These are phyloP conservation scores for Ashbya aceris DNA, from an alignment of 1,139 yeast species.

Conservation along the genomic window DNA sequence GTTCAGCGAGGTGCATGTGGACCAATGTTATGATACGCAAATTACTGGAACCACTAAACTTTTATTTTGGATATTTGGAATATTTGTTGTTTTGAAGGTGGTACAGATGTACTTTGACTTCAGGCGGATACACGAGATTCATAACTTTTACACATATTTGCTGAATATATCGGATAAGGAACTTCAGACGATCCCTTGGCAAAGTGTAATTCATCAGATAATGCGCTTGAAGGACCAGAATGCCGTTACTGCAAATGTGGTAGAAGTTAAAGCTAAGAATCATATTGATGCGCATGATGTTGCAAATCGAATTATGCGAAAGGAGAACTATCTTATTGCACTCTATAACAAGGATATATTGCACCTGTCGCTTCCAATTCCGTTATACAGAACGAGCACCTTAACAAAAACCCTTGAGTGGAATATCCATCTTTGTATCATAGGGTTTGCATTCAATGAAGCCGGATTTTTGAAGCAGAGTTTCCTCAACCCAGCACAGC, in stretches of 20 bases:
- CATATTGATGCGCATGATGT: slow-evolving; percentile 86
- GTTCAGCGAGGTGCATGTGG: slow-evolving; percentile 43
- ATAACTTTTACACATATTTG: slow-evolving; percentile 39
- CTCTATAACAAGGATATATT: slow-evolving; percentile 70
- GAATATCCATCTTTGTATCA: slow-evolving; percentile 81
- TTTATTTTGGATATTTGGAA: slow-evolving; percentile 51
- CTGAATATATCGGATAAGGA: slow-evolving; percentile 70
- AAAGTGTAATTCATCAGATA: slow-evolving; percentile 68
- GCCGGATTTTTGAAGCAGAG: slow-evolving; percentile 75
- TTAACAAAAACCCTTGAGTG: slow-evolving; percentile 87
- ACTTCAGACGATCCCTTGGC: slow-evolving; percentile 90
- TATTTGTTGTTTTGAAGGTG: slow-evolving; percentile 47
- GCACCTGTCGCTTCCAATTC: slow-evolving; percentile 51
- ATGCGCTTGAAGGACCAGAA: slow-evolving; percentile 72
- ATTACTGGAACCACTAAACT: slow-evolving; percentile 41
- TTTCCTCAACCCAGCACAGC: slow-evolving; percentile 62
- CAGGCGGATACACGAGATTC: slow-evolving; percentile 30
- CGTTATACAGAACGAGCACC: slow-evolving; percentile 33
- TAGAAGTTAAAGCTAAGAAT: slow-evolving; percentile 59
- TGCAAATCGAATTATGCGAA: slow-evolving; percentile 92
- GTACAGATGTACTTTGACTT: slow-evolving; percentile 49
- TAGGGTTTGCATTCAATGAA: slow-evolving; percentile 76
- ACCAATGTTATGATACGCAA: slow-evolving; percentile 50
- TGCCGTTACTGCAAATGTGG: slow-evolving; percentile 42
- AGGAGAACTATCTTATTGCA: slow-evolving; percentile 88